Evolutionary conservation across 2,329 filamentous ascomycete species (phyloP), one percentile per base, ranked within the genome.

Genomic region (Atkinsonella hypoxylon): DNA sequence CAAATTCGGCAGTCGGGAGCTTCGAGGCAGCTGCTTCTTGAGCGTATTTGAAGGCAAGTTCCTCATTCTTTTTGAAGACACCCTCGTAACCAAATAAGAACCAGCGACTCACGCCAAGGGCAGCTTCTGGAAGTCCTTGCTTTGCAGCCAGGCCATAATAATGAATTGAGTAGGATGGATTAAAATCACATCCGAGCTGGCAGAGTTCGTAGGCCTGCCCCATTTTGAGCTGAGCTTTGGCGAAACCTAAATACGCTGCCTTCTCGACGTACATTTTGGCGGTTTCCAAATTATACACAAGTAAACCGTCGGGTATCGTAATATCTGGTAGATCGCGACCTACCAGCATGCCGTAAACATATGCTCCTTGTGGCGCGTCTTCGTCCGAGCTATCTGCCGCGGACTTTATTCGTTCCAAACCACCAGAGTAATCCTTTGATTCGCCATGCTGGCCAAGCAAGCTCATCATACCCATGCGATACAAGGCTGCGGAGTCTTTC

Each of bases 51-150:
- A 87, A 98, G 7, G 93, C 91, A 46, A 97, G 72, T 63, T 91
- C 86, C 67, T 98, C 93, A 61, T 96, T 97, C 75, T 97, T 97
- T 53, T 87, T 80, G 62, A 98, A 96, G 7, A 94, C 77, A 20
- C 85, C 85, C 58, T 97, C 91, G 57, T 93, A 90, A 2, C 93
- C 93, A 61, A 95, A 97, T 30, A 98, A 76, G 64, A 97, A 98
- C 93, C 93, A 98, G 67, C 95, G 93, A 68, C 91, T 97, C 54
- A 98, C 89, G 30, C 91, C 89, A 69, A 98, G 86, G 53, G 95
- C 89, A 0, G 91, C 93, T 65, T 98, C 93, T 0, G 89, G 76
- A 60, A 97, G 89, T 17, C 90, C 91, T 69, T 97, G 93, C 56
- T 87, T 83, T 12, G 93, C 87, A 20, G 93, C 91, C 32, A 98